Base-by-base conservation (phyloP, 2,329 filamentous ascomycete species). In the Lecanicillium sp. region DNA sequence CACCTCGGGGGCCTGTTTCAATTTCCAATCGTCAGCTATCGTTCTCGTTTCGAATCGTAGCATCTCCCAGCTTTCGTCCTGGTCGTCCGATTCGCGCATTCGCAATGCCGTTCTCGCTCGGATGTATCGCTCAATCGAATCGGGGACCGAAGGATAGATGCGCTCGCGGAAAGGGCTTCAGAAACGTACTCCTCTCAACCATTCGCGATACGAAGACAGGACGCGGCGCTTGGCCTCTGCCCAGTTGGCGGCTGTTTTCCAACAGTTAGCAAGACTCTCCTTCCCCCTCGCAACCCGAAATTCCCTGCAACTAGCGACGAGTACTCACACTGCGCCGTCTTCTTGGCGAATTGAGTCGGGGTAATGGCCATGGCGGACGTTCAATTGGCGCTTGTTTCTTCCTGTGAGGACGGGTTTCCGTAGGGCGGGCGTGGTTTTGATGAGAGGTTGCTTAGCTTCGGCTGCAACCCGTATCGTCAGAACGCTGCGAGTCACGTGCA, bases 161-260 rank as follows among this genome's bases (percentile, higher is more conserved):
- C 17, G 11, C 29, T 33, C 8, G 33, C 6, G 27, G 20, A 20
- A 4, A 6, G 15, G 20, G 24, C 52, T 26, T 47, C 48, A 26
- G 35, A 44, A 42, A 84, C 90, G 66, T 85, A 98, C 93, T 70
- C 89, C 84, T 77, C 93, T 84, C 61, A 97, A 81, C 93, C 93
- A 98, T 75, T 91, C 86, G 67, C 93, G 81, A 75, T 98, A 98
- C 60, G 87, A 86, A 65, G 83, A 81, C 60, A 96, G 71, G 56
- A 96, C 93, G 76, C 91, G 83, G 67, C 75, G 77, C 72, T 87
- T 88, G 61, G 91, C 91, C 76, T 97, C 90, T 60, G 71, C 65
- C 90, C 87, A 95, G 77, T 86, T 95, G 73, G 81, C 75, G 66
- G 91, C 91, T 96, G 67, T 63, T 49, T 19, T 38, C 36, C 24